These are phyloP conservation scores for Annulohypoxylon truncatum DNA, from an alignment of 2,329 filamentous ascomycete genomes.

Conservation along the genomic window DNA sequence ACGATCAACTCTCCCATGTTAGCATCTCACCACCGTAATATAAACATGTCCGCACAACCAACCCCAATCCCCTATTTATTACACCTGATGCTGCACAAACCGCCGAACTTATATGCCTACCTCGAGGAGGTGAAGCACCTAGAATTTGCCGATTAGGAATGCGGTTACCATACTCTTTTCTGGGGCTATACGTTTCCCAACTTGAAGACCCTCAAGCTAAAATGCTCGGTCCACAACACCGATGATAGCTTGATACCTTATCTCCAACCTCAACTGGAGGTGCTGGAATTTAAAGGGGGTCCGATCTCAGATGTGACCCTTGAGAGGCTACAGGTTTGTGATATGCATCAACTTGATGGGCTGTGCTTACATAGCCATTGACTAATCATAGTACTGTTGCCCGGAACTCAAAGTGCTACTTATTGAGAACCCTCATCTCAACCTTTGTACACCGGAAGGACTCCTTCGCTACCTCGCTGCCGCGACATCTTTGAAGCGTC, in stretches of 20 bases:
- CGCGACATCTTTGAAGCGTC: constrained; percentile 3
- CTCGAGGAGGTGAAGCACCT: not conserved
- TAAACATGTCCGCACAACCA: not conserved
- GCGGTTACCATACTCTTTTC: constrained; percentile 10
- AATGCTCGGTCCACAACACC: constrained; percentile 4
- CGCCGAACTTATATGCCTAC: not conserved
- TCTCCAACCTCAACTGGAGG: constrained; percentile 13
- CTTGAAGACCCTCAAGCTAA: constrained; percentile 5
- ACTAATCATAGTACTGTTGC: constrained; percentile 2
- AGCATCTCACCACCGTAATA: not conserved
- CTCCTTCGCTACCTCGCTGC: constrained; percentile 7
- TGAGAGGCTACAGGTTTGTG: constrained; percentile 10
- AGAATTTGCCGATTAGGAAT: not conserved
- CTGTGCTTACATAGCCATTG: not conserved
- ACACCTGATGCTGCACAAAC: not conserved
- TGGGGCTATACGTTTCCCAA: constrained; percentile 2
- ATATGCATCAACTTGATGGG: not conserved
- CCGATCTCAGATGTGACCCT: constrained; percentile 20
- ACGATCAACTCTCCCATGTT: not conserved
- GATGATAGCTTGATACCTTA: constrained; percentile 12
- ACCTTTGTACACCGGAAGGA: constrained; percentile 1
- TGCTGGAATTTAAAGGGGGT: constrained; percentile 6
- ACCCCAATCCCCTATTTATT: not conserved
- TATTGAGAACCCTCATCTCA: constrained; percentile 17
- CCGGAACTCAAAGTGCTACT: constrained; percentile 18